Conservation (phyloP, 495 filamentous ascomycete species). For the Penicillium chermesinum region DNA sequence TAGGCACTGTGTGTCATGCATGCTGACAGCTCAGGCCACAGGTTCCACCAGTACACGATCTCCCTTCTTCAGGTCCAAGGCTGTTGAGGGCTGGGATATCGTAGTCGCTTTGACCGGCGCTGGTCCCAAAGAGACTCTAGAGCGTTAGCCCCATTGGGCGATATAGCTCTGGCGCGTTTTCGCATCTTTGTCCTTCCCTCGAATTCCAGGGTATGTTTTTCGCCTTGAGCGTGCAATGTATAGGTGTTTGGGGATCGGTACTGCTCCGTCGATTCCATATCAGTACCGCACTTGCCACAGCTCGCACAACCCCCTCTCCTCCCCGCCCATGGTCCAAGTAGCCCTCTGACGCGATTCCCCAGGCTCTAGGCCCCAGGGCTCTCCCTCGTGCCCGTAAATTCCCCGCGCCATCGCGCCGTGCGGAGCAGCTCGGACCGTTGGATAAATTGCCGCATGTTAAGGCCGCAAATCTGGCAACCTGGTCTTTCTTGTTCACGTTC, state of each 20-base stretch:
- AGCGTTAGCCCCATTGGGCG: too few species aligned
- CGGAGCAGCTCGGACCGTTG: conserved; percentile 27
- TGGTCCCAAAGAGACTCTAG: too few species aligned
- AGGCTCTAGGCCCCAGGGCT: not conserved
- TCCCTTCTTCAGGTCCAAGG: not conserved
- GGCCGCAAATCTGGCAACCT: too few species aligned
- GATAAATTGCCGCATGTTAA: not conserved
- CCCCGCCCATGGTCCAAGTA: not conserved
- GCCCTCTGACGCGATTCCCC: conserved; percentile 4
- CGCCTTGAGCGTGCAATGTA: too few species aligned
- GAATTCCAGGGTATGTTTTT: too few species aligned
- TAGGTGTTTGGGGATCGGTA: not conserved
- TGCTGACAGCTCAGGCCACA: conserved; percentile 11
- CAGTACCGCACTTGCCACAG: not conserved
- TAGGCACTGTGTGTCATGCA: conserved; percentile 18
- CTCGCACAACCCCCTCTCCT: not conserved
- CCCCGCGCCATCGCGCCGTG: conserved; percentile 8
- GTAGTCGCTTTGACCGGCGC: too few species aligned
- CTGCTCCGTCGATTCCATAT: not conserved
- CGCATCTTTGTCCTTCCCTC: too few species aligned
- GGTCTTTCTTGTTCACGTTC: too few species aligned
- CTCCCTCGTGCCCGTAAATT: conserved; percentile 3
- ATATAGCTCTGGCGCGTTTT: too few species aligned
- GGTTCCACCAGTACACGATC: not conserved
- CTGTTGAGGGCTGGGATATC: not conserved